Evolutionary conservation across 2,329 filamentous ascomycete species (phyloP).

Genomic region (Fusarium secorum): DNA sequence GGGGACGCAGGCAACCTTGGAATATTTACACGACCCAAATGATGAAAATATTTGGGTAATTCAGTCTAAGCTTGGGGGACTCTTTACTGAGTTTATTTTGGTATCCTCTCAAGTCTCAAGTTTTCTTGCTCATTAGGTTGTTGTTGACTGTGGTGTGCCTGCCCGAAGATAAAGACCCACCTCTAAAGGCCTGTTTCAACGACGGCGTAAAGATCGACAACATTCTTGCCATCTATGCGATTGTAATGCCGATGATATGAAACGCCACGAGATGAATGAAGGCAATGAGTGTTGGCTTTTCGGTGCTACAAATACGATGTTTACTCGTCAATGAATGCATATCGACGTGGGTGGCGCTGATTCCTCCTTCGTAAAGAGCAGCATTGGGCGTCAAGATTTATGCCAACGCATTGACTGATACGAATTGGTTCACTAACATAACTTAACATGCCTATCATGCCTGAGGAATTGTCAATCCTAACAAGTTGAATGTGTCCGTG

Average conservation of each 20-base stretch:
- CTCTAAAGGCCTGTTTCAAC: not conserved
- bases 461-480: not conserved
- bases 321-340: not conserved
- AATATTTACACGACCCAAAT: not conserved
- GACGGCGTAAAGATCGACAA: constrained; percentile 14
- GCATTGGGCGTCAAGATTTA: constrained; percentile 25
- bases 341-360: constrained; percentile 25
- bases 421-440: not conserved
- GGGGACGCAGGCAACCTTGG: not conserved
- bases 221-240: not conserved
- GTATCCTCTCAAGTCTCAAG: not conserved
- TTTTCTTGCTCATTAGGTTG: not conserved
- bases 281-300: not conserved
- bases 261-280: constrained; percentile 1
- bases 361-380: not conserved
- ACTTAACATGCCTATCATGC: not conserved
- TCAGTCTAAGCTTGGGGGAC: not conserved
- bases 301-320: not conserved
- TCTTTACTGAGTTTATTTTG: not conserved
- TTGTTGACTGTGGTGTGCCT: not conserved
- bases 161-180: constrained; percentile 4
- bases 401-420: constrained; percentile 19
- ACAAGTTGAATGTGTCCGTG: constrained; percentile 20
- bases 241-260: not conserved
- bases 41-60: not conserved